Evolutionary conservation across 208 protist genomes (phyloP).

Genomic region (Trypanosomatidae sp.): DNA sequence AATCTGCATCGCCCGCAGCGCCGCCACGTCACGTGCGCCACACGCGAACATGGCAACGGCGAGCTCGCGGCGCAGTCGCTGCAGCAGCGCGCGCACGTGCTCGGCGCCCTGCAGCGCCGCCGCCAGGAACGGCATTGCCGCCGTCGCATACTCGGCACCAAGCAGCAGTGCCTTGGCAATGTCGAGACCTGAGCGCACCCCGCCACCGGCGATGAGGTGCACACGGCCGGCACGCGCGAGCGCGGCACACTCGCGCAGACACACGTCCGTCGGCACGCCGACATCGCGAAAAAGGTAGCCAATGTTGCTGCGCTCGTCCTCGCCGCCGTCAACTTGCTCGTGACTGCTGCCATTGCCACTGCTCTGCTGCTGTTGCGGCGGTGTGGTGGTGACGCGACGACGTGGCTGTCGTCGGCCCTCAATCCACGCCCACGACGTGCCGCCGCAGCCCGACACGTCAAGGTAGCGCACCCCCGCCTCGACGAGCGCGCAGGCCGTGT

Average conservation of each 20-base stretch:
- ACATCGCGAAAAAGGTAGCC: slow-evolving; percentile 83
- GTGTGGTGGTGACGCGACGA: no score
- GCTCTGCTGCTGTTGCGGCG: no score
- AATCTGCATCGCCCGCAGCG: slow-evolving; percentile 42
- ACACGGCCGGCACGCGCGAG: slow-evolving; percentile 29
- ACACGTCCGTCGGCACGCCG: slow-evolving; percentile 76
- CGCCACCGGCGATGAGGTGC: slow-evolving; percentile 79
- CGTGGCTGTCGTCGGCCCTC: slow-evolving; percentile 66
- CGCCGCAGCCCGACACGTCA: slow-evolving; percentile 82
- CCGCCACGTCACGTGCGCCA: slow-evolving; percentile 60
- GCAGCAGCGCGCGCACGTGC: slow-evolving; percentile 53
- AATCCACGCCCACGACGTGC: slow-evolving; percentile 90
- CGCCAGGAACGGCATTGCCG: slow-evolving; percentile 82
- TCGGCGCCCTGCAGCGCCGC: slow-evolving; percentile 65
- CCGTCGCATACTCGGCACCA: slow-evolving; percentile 66
- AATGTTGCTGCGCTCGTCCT: slow-evolving; percentile 49
- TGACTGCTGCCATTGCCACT: no score
- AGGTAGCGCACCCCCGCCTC: slow-evolving; percentile 73
- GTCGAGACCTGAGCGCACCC: slow-evolving; percentile 79
- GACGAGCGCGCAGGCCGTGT: slow-evolving; percentile 46
- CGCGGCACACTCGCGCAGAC: slow-evolving; percentile 37
- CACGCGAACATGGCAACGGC: slow-evolving; percentile 82
- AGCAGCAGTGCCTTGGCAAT: slow-evolving; percentile 79
- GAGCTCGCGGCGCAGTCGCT: slow-evolving; percentile 61
- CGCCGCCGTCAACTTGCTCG: no score